Base-by-base conservation (phyloP, 768 basidiomycete species). In the Amanita subjunquillea region DNA sequence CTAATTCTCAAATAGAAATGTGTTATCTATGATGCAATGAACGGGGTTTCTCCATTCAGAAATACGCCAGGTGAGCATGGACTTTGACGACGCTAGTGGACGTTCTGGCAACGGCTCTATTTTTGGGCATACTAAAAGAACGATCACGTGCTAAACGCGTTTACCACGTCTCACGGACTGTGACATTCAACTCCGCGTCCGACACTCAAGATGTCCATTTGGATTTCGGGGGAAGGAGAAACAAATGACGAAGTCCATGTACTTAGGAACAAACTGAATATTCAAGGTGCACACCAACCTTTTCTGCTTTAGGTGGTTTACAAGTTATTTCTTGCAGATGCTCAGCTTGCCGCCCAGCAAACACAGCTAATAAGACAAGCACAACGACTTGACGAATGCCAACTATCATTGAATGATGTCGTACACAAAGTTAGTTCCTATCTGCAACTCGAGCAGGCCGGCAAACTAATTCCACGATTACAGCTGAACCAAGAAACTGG, bases 401-500 rank as follows among this genome's bases (percentile, higher is more conserved):
- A 66, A 55, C 57, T 62, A 32, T 63, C 67, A 15, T 62, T 75
- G 12, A 73, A 76, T 50, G 76, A 78, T 23, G 67, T 70, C 6
- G 54, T 74, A 37, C 70, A 75, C 60, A 76, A 76, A 65, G 78
- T 76, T 51, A 22, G 67, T 40, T 9, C 58, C 38, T 29, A 34
- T 22, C n/a, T 8, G 41, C 36, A 5, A 42, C n/a, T 57, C 46
- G 22, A 37, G 12, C n/a, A n/a, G n/a, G n/a, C 22, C 12, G 36
- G 7, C 23, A 3, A n/a, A 38, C 53, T 51, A 37, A 63, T 40
- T 37, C 47, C n/a, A 40, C 41, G 43, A 29, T 23, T 50, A 45
- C 55, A 87, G 85, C 67, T 87, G 47, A 72, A 72, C 41, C 62
- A 65, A 51, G 84, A 87, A 67, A 71, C 78, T 4, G 70, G 75